Base-by-base conservation (phyloP, 345 rosid genomes). In the Mercurialis annua region DNA sequence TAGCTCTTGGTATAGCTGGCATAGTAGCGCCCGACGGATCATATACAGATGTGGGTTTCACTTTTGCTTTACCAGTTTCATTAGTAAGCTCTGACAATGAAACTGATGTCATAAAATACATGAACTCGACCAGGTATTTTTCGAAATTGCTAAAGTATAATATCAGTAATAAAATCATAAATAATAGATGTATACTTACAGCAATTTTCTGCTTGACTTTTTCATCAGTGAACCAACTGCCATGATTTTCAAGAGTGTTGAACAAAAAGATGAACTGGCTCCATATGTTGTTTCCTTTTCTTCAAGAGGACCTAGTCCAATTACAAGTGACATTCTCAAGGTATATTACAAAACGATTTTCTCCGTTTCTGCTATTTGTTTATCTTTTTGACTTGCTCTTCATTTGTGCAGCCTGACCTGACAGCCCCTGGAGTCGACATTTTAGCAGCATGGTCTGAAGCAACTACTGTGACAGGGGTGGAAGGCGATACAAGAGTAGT, bases 371-470 rank as follows among this genome's bases (percentile, higher is more conserved):
- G 7, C 24, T 50, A 27, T 5, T 16, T 55, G 6, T 29, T 16
- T 3, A 26, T 26, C n/a, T 53, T 23, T 14, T 3, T 24, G 57
- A 42, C 46, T 31, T 48, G 1, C n/a, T 14, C 23, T 2, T 9
- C 49, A 12, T 34, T 11, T 62, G 75, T 62, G 75, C 57, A 83
- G 86, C 86, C 81, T 15, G 84, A 80, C 46, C 43, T 76, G 11
- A n/a, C 72, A n/a, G 74, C 81, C 11, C 81, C 81, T 2, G 86
- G 82, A 65, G 70, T 72, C 18, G 75, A 83, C 65, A 80, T 83
- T 33, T 52, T 83, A 40, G 82, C 86, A 4, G 80, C 82, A 1
- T 80, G 77, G 81, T 46, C 82, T 0, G 61, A 59, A 2, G 69
- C 40, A 27, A 20, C 20, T 1, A 63, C 75, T 24, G 52, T 73